These are phyloP conservation scores for Escallonia herrerae DNA, from an alignment of 129 eudicot genomes.

Conservation along the genomic window DNA sequence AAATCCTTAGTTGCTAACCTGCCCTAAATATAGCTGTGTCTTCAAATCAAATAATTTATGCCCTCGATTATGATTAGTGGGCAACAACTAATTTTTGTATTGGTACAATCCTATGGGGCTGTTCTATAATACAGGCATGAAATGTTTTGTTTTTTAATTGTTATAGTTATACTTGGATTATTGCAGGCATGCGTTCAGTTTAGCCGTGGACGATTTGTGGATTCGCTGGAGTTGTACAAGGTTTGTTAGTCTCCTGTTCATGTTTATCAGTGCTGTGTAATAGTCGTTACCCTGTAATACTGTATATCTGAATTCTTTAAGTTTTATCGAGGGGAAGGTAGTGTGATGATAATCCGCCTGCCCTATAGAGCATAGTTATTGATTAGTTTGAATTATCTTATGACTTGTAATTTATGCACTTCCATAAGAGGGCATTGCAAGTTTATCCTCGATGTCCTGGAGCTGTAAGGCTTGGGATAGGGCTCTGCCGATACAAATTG, in stretches of 20 bases:
- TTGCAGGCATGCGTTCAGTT: constrained; percentile 95
- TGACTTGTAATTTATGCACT: constrained; percentile 8
- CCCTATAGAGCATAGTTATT: not conserved
- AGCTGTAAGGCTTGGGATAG: constrained; percentile 93
- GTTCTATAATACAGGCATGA: not conserved
- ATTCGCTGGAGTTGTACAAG: constrained; percentile 89
- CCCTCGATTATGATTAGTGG: no score
- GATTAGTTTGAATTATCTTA: not conserved
- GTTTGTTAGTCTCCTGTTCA: constrained; percentile 23
- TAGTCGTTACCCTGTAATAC: not conserved
- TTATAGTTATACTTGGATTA: constrained; percentile 4
- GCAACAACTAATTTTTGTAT: no score
- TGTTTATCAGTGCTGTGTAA: not conserved
- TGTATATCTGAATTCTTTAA: not conserved
- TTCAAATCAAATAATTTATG: no score
- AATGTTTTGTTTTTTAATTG: not conserved
- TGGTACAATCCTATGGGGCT: not conserved
- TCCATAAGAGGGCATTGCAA: constrained; percentile 79
- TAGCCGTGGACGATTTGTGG: constrained; percentile 75
- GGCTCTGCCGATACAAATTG: constrained; percentile 86
- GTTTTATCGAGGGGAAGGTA: not conserved
- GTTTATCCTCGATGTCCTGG: constrained; percentile 85
- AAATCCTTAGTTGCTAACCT: not conserved
- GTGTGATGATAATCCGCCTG: not conserved
- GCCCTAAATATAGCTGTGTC: not conserved